Conservation (phyloP, 2,329 filamentous ascomycete species). For the Aquanectria penicillioides region DNA sequence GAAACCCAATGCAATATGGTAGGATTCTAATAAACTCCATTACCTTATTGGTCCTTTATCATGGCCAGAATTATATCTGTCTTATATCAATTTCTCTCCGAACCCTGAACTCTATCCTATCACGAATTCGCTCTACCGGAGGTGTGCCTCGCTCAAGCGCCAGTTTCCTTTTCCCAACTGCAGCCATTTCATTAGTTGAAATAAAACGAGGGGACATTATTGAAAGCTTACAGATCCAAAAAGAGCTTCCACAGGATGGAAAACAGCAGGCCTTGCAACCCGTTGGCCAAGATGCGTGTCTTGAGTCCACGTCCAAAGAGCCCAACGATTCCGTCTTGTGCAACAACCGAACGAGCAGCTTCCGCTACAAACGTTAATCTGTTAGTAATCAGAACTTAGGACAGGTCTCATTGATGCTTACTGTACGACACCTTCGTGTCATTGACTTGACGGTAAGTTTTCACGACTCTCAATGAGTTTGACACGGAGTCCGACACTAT, state of each 20-base stretch:
- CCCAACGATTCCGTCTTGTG: constrained; percentile 53
- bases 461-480: constrained; percentile 58
- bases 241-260: constrained; percentile 61
- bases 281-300: constrained; percentile 60
- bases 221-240: constrained; percentile 54
- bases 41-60: no score
- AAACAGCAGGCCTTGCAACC: constrained; percentile 57
- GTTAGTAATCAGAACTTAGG: not conserved
- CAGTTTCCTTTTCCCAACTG: constrained; percentile 13
- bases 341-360: constrained; percentile 52
- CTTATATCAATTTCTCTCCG: no score
- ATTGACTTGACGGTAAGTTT: constrained; percentile 61
- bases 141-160: no score
- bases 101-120: no score
- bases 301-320: constrained; percentile 57
- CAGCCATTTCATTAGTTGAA: not conserved
- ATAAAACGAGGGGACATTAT: not conserved
- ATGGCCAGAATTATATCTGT: no score
- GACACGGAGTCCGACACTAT: constrained; percentile 58
- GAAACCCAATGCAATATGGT: no score
- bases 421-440: constrained; percentile 58
- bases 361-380: constrained; percentile 44
- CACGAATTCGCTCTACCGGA: no score
- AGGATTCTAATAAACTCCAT: no score
- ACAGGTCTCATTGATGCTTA: constrained; percentile 31